These are phyloP conservation scores for Inga laurina DNA, from an alignment of 306 rosid species.

Conservation along the genomic window DNA sequence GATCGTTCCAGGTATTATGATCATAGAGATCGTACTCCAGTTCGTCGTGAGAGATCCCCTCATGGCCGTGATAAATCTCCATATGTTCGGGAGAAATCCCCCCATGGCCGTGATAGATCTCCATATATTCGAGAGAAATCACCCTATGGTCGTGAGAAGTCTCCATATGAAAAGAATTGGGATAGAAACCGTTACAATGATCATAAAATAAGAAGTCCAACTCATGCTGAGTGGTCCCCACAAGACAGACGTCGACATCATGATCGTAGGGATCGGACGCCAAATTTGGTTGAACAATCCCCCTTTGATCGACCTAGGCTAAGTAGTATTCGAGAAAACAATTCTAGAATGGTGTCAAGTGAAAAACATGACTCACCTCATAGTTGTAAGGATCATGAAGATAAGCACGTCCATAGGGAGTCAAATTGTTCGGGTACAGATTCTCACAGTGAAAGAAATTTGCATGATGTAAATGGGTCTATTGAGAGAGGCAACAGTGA, in stretches of 20 bases:
- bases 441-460: slow-evolving; percentile 54
- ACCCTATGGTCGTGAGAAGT: slow-evolving; percentile 62
- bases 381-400: slow-evolving; percentile 60
- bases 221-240: slow-evolving; percentile 58
- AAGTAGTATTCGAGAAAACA: slow-evolving; percentile 49
- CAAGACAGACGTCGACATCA: slow-evolving; percentile 60
- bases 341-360: slow-evolving; percentile 49
- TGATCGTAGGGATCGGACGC: slow-evolving; percentile 61
- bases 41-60: slow-evolving; percentile 57
- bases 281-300: slow-evolving; percentile 63
- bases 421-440: slow-evolving; percentile 57
- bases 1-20: slow-evolving; percentile 72
- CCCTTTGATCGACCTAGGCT: slow-evolving; percentile 57
- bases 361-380: slow-evolving; percentile 52
- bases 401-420: slow-evolving; percentile 58
- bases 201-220: slow-evolving; percentile 65
- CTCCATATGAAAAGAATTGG: slow-evolving; percentile 62
- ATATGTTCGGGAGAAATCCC: slow-evolving; percentile 67
- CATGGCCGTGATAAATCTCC: slow-evolving; percentile 65
- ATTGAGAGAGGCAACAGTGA: slow-evolving; percentile 45
- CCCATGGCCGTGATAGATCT: slow-evolving; percentile 59
- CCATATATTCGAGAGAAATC: slow-evolving; percentile 73
- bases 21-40: slow-evolving; percentile 71
- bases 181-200: slow-evolving; percentile 78
- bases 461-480: slow-evolving; percentile 40